Evolutionary conservation across 768 basidiomycete species (phyloP).

Genomic region (Lactarius trivialis): DNA sequence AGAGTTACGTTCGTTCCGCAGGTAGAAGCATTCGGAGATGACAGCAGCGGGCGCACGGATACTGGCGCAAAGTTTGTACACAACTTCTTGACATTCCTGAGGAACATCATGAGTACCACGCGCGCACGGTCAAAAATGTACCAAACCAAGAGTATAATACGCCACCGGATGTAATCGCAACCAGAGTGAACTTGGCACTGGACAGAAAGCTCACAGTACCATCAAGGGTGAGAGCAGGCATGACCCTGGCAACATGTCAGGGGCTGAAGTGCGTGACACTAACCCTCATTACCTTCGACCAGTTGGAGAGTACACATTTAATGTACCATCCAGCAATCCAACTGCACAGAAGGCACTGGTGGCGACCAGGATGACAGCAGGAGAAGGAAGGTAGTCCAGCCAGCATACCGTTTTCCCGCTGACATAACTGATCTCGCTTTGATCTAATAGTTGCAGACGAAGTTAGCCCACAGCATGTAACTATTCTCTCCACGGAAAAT

Average conservation of each 20-base stretch:
- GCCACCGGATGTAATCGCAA: conserved; percentile 69
- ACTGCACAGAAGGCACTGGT: conserved; percentile 67
- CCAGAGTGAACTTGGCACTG: conserved; percentile 53
- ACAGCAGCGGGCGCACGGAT: conserved; percentile 54
- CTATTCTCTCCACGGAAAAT: conserved; percentile 23
- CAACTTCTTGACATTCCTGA: conserved; percentile 72
- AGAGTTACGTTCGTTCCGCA: conserved; percentile 37
- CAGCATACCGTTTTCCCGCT: conserved; percentile 70
- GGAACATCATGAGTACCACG: neutral
- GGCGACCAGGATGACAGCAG: conserved; percentile 59
- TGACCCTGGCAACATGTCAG: conserved; percentile 43
- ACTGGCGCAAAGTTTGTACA: conserved; percentile 57
- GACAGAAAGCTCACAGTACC: conserved; percentile 65
- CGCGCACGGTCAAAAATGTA: neutral
- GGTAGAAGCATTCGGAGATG: conserved; percentile 38
- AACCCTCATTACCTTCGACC: conserved; percentile 62
- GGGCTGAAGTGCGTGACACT: neutral
- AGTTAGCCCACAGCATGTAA: neutral
- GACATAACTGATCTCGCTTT: conserved; percentile 60
- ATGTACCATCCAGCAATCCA: conserved; percentile 67
- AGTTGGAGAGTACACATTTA: conserved; percentile 79
- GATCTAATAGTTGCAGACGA: conserved; percentile 34
- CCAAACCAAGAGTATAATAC: conserved; percentile 70
- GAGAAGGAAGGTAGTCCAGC: conserved; percentile 81
- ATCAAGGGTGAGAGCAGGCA: conserved; percentile 71